Conservation (phyloP, 2,329 filamentous ascomycete genomes). For the Talaromyces islandicus region DNA sequence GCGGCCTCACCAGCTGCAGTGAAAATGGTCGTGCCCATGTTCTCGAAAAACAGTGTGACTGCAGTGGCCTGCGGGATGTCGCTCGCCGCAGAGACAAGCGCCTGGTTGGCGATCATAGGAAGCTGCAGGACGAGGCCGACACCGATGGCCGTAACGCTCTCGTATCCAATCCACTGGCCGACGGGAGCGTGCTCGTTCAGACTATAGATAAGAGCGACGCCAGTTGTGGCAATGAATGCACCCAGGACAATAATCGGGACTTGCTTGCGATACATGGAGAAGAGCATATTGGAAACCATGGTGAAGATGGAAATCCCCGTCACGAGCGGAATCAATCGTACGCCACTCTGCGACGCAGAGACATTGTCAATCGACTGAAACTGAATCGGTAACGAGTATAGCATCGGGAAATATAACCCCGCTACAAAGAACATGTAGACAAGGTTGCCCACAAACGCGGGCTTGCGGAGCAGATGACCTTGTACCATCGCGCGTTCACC, state of each 20-base stretch:
- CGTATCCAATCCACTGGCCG: constrained; percentile 19
- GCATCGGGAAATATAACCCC: constrained; percentile 25
- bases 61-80: constrained; percentile 7
- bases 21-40: constrained; percentile 8
- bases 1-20: constrained; percentile 4
- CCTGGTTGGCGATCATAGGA: constrained; percentile 7
- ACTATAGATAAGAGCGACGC: constrained; percentile 26
- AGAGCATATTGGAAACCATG: constrained; percentile 20
- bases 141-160: constrained; percentile 14
- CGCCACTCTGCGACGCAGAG: constrained; percentile 29
- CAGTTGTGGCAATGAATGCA: constrained; percentile 20
- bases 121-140: constrained; percentile 4
- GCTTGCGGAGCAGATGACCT: constrained; percentile 28
- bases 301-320: constrained; percentile 24
- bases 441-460: constrained; percentile 26
- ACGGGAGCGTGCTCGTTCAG: constrained; percentile 18
- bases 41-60: constrained; percentile 5
- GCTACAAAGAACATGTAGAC: constrained; percentile 32
- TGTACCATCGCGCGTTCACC: constrained; percentile 25
- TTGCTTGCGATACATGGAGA: constrained; percentile 21
- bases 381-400: constrained; percentile 22
- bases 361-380: constrained; percentile 15
- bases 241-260: constrained; percentile 21
- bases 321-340: constrained; percentile 37
- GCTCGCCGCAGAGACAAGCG: not conserved